Conservation (phyloP, 305 asterid species). For the Rubia peregrina region DNA sequence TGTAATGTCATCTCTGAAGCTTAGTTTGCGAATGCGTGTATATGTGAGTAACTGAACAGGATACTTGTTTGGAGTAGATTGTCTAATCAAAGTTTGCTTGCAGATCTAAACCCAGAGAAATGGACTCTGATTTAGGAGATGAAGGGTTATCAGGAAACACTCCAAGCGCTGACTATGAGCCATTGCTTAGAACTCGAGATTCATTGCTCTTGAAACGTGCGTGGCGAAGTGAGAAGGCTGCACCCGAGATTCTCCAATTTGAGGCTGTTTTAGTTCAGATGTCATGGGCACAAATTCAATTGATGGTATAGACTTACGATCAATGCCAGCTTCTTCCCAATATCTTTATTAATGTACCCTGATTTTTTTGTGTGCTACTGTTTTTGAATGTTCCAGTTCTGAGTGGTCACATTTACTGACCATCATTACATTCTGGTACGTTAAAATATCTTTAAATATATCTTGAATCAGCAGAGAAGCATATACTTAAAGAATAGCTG, state of each 20-base stretch:
- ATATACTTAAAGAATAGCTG: background rate
- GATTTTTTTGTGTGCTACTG: background rate
- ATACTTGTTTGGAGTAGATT: too few relatives aligned
- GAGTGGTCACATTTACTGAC: background rate
- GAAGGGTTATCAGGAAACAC: conserved; percentile 27
- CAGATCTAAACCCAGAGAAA: conserved; percentile 4
- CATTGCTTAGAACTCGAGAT: conserved; percentile 61
- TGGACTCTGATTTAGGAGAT: conserved; percentile 51
- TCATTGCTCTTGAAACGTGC: conserved; percentile 69
- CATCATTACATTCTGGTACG: background rate
- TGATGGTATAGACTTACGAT: conserved; percentile 39
- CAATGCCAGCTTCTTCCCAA: background rate
- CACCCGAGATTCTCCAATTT: conserved; percentile 81
- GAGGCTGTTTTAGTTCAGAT: conserved; percentile 53
- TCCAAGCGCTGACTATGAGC: conserved; percentile 51
- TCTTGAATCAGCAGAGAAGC: background rate
- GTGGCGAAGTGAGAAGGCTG: conserved; percentile 94
- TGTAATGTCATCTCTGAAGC: too few relatives aligned
- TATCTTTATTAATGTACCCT: background rate
- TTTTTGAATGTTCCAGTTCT: background rate
- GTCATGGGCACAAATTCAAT: conserved; percentile 58
- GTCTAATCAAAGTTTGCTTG: background rate
- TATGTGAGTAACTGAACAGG: too few relatives aligned
- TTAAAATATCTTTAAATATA: background rate
- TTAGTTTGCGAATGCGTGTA: too few relatives aligned